Evolutionary conservation across 2,329 filamentous ascomycete genomes (phyloP).

Genomic region (Hypoxylon sp.): DNA sequence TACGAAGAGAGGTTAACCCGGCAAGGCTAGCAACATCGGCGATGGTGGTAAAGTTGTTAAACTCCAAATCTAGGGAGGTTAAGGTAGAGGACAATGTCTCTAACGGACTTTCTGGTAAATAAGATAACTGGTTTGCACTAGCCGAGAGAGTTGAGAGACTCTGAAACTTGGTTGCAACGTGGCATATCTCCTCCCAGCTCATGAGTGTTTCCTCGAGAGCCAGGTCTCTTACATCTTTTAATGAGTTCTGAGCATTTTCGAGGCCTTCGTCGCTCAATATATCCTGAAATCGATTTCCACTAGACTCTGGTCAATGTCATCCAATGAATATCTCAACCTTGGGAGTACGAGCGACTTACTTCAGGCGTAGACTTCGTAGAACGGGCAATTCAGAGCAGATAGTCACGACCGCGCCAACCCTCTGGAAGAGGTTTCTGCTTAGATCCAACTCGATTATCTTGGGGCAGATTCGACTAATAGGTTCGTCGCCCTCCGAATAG

Average conservation of each 20-base stretch:
- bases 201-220: conserved; percentile 77
- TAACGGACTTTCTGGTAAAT: conserved; percentile 62
- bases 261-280: conserved; percentile 61
- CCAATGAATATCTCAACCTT: too few species aligned
- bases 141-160: conserved; percentile 66
- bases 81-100: conserved; percentile 65
- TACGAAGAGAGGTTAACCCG: conserved; percentile 66
- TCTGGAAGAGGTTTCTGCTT: conserved; percentile 84
- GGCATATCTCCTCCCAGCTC: conserved; percentile 74
- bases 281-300: conserved; percentile 79
- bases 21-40: conserved; percentile 70
- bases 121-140: conserved; percentile 70
- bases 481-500: conserved; percentile 53
- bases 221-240: conserved; percentile 70
- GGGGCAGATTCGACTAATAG: conserved; percentile 69
- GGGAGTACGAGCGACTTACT: conserved; percentile 67
- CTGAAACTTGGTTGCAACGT: conserved; percentile 67
- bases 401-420: conserved; percentile 74
- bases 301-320: conserved; percentile 54
- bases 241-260: conserved; percentile 56
- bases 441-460: conserved; percentile 85
- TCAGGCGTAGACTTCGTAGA: conserved; percentile 77
- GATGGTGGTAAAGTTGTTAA: conserved; percentile 76
- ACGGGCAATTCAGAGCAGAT: conserved; percentile 80
- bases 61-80: conserved; percentile 77